These are phyloP conservation scores for Fusarium pininemorale DNA, from an alignment of 2,329 filamentous ascomycete species.

Conservation along the genomic window DNA sequence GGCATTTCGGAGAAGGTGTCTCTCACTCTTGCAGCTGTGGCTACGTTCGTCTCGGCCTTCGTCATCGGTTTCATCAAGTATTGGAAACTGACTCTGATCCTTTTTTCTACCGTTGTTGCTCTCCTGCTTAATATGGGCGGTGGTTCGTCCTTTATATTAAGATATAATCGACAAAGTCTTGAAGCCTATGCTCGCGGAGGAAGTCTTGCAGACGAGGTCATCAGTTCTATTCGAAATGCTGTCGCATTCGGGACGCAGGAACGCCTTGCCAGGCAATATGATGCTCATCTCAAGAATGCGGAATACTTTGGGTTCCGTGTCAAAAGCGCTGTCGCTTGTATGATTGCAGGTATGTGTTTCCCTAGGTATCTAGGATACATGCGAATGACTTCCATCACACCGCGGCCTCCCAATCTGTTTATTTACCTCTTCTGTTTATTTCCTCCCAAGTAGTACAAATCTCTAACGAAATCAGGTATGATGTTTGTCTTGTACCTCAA, in stretches of 20 bases:
- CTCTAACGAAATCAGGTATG: constrained; percentile 79
- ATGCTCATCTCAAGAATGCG: constrained; percentile 75
- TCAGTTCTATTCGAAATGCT: constrained; percentile 92
- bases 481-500: constrained; percentile 87
- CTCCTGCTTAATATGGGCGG: constrained; percentile 80
- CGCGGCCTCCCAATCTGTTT: too few relatives aligned
- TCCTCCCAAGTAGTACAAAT: not conserved
- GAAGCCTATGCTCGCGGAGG: constrained; percentile 85
- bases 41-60: constrained; percentile 89
- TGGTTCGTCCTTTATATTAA: constrained; percentile 79
- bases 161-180: constrained; percentile 80
- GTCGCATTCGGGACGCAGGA: constrained; percentile 94
- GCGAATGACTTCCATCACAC: not conserved
- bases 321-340: constrained; percentile 76
- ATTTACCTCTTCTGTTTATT: too few relatives aligned
- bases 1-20: constrained; percentile 91
- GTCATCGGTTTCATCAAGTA: constrained; percentile 90
- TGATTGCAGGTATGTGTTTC: constrained; percentile 76
- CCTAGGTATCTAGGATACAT: not conserved
- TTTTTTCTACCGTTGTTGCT: constrained; percentile 82
- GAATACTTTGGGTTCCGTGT: constrained; percentile 80
- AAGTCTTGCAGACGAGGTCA: constrained; percentile 90
- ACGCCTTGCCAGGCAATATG: constrained; percentile 88
- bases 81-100: constrained; percentile 92
- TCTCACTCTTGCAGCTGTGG: constrained; percentile 77